Conservation (phyloP, 169 alveolate genomes). For the Toxoplasma gondii region DNA sequence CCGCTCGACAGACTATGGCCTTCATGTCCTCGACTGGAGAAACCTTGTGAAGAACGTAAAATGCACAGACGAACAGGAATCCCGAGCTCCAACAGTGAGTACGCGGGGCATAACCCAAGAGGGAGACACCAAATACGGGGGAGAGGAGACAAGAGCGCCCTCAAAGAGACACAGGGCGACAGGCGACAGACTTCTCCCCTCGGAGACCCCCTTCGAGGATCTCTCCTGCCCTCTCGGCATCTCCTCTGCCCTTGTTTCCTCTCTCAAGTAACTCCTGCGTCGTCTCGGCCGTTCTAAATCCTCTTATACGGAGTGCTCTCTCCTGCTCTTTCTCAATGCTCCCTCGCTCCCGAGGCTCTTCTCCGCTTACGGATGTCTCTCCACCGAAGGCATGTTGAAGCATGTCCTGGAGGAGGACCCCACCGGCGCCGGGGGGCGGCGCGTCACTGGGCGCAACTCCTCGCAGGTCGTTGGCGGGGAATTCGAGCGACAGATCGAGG, state of each 20-base stretch:
- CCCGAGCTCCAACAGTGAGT: too few species aligned
- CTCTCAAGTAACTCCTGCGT: not conserved
- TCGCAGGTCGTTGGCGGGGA: not conserved
- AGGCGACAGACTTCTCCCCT: too few species aligned
- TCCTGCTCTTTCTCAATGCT: not conserved
- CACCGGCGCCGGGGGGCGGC: not conserved
- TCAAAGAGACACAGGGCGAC: too few species aligned
- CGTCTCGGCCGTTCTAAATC: not conserved
- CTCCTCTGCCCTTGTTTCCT: too few species aligned
- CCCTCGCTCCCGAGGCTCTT: not conserved
- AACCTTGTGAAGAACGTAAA: too few species aligned
- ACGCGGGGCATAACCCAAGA: too few species aligned
- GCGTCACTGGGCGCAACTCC: not conserved
- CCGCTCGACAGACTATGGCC: not conserved
- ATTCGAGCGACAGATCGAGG: constrained; percentile 52
- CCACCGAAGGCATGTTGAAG: not conserved
- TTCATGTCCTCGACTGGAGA: not conserved
- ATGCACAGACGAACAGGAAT: too few species aligned
- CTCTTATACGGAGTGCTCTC: not conserved
- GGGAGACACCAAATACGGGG: too few species aligned
- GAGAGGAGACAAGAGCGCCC: too few species aligned
- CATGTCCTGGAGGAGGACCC: not conserved
- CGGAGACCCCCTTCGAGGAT: too few species aligned
- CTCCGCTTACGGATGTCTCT: not conserved
- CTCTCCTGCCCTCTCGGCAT: too few species aligned